Percentiles rank a stretch among this genome's conserved stretches.
Evolutionary conservation across 2,329 filamentous ascomycete species (phyloP).

Genomic region (Neocucurbitaria cava): DNA sequence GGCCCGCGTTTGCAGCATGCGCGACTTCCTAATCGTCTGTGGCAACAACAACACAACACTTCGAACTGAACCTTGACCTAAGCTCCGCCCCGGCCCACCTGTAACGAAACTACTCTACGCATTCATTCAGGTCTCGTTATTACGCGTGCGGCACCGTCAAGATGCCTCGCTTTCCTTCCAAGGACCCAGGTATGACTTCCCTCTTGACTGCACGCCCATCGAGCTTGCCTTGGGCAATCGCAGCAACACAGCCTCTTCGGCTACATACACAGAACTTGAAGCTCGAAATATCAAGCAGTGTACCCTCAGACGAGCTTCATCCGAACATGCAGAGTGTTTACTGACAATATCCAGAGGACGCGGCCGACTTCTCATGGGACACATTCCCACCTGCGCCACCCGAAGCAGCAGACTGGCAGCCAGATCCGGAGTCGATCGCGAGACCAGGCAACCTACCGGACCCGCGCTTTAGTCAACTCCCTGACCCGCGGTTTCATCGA

Average conservation of each 20-base stretch:
- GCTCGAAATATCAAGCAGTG: too few species aligned
- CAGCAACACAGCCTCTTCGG: background rate
- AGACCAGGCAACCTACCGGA: slow-evolving; percentile 4
- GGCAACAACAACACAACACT: background rate
- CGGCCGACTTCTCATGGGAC: slow-evolving; percentile 7
- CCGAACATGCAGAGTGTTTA: too few species aligned
- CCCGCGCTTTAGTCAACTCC: slow-evolving; percentile 10
- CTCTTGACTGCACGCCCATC: background rate
- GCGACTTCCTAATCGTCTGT: background rate
- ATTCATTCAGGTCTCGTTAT: too few species aligned
- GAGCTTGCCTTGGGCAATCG: background rate
- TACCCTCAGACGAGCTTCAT: too few species aligned
- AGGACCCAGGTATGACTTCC: background rate
- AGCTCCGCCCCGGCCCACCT: background rate
- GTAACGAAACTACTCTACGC: too few species aligned
- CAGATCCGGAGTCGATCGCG: slow-evolving; percentile 9
- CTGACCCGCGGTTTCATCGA: slow-evolving; percentile 11
- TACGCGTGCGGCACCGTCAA: background rate
- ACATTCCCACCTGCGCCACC: slow-evolving; percentile 14
- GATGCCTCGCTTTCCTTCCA: background rate
- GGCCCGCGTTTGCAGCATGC: background rate
- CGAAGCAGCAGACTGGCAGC: slow-evolving; percentile 14
- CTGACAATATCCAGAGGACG: background rate
- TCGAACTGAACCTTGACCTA: background rate
- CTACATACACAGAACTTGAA: too few species aligned